Evolutionary conservation across 2,329 filamentous ascomycete species (phyloP).

Genomic region (Cucurbitaria berberidis): DNA sequence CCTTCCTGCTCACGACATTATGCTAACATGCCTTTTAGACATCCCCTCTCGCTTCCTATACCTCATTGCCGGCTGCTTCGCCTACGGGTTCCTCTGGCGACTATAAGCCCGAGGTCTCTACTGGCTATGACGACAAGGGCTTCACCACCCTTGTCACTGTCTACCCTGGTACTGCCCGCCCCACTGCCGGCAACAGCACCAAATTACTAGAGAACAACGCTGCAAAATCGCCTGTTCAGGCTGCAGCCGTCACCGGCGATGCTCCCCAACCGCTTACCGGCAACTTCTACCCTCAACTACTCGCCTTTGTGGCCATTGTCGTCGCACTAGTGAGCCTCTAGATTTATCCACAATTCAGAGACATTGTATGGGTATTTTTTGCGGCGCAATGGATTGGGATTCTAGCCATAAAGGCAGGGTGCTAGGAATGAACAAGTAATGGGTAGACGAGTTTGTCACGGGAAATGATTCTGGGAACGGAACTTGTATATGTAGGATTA

Average conservation of each 20-base stretch:
- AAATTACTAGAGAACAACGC: slow-evolving; percentile 17
- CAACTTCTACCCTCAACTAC: not conserved
- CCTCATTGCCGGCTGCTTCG: slow-evolving; percentile 55
- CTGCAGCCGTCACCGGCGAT: slow-evolving; percentile 8
- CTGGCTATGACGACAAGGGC: slow-evolving; percentile 56
- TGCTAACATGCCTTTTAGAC: slow-evolving; percentile 48
- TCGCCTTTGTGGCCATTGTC: slow-evolving; percentile 3
- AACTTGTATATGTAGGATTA: not conserved
- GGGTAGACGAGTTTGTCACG: not conserved
- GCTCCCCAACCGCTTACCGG: not conserved
- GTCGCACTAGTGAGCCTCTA: not conserved
- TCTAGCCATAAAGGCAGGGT: not conserved
- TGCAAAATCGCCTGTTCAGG: slow-evolving; percentile 5
- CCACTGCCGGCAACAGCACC: not conserved
- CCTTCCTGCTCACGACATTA: slow-evolving; percentile 1
- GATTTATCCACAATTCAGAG: not conserved
- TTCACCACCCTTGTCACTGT: slow-evolving; percentile 56
- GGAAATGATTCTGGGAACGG: not conserved
- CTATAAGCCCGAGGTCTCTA: slow-evolving; percentile 49
- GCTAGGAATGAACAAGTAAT: not conserved
- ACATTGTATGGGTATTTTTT: not conserved
- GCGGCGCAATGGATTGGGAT: not conserved
- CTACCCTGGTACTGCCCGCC: slow-evolving; percentile 18
- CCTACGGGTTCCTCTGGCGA: slow-evolving; percentile 37
- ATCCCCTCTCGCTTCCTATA: slow-evolving; percentile 60